Evolutionary conservation across 2,329 filamentous ascomycete genomes (phyloP), one percentile per base, ranked within the genome.

Genomic region (Sclerotinia subarctica): DNA sequence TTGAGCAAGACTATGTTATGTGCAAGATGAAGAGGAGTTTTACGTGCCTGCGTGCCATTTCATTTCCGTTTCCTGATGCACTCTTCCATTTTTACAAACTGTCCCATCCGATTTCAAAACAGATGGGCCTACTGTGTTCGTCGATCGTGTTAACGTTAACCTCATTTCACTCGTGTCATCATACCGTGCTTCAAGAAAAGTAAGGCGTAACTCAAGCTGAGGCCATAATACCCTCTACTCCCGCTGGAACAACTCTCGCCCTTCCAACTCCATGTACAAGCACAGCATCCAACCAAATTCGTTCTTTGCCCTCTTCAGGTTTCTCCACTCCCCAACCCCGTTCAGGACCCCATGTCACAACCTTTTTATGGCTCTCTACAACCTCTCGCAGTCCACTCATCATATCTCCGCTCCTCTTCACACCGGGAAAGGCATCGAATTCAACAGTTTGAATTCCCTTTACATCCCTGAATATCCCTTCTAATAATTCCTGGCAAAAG

Each of bases 361-460:
- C 78, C 70, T 85, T 83, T 32, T 83, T 78, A 24, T 82, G 80
- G 10, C 81, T 77, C 13, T 78, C 79, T 1, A 83, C 82, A 5
- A 85, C 81, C 1, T 84, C 80, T 11, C 90, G 76, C 26, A 94
- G 79, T 2, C 82, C 85, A 13, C 79, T 78, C 81, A 93, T 85
- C 79, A 94, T 86, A 42, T 83, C 85, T 19, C 88, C 86, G 1
- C 82, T 82, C 75, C 88, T 89, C 76, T 85, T 86, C 5, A 94
- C 88, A 65, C 85, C 85, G 0, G 84, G 79, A 76, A 84, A 91
- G 0, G 85, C 90, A 77, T 94, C 91, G 70, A 94, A 90, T 73
- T 91, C 85, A 26, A 93, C 81, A 1, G 81, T 80, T 11, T 82
- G 75, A 2, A 91, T 76, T 49, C 80, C 82, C 0, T 88, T 86